Evolutionary conservation across 2,329 filamentous ascomycete genomes (phyloP), one percentile per base, ranked within the genome.

Genomic region (Aquanectria penicillioides): DNA sequence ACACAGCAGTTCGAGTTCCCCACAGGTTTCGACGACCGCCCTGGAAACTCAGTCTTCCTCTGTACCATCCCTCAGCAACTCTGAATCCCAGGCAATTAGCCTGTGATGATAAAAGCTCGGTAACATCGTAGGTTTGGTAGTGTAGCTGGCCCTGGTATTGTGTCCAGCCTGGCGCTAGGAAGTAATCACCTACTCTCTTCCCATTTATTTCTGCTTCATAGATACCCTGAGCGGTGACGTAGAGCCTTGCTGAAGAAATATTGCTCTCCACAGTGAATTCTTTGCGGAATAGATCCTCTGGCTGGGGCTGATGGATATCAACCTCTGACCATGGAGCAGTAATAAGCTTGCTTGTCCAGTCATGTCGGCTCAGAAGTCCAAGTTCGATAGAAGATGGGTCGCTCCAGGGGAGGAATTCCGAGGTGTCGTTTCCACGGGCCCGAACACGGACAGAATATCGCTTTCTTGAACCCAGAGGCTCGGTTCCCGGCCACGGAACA

Each of bases 61-160:
- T 64, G 38, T 75, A 84, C 83, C 83, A 86, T 2, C 83, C 82
- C 61, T 83, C 81, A 2, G 74, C 81, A 2, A 85, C 73, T 7
- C 59, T 61, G 0, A 69, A 43, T 1, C 64, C 67, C 0, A 69
- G 7, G 6, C 68, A 69, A 10, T 66, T 67, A 0, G 63, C 8
- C 1, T 36, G 15, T 0, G 31, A 25, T 2, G 43, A 48, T 0
- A 86, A 54, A 0, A 81, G 69, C 0, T 71, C 57, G 0, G 75
- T 77, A 2, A 86, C 78, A 61, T 86, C 83, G 54, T 80, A 82
- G 0, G 78, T 81, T 57, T 85, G 77, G 54, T 86, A 86, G 0
- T 76, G 71, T 11, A 81, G 73, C 4, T 82, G 74, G 34, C 79
- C 71, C 0, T 77, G 70, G 58, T 86, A 86, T 8, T 75, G 76